Evolutionary conservation across 331 rosid species (phyloP).

Genomic region (Rhamnella rubrinervis): DNA sequence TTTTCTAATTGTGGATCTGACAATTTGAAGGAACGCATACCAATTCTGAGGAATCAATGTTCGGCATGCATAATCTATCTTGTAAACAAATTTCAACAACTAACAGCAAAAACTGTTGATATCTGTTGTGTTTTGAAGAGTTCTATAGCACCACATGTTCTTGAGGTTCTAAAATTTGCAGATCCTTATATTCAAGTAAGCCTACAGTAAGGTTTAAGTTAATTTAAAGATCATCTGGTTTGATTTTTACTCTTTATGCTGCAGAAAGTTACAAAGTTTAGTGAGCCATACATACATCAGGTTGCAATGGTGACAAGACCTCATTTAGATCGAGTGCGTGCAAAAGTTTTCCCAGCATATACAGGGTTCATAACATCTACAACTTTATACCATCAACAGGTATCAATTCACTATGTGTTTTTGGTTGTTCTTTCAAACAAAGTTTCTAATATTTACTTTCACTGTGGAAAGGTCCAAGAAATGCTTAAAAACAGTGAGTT

Average conservation of each 20-base stretch:
- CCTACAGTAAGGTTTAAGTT: neutral
- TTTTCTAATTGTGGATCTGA: neutral
- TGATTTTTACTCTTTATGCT: constrained; percentile 3
- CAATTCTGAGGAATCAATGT: constrained; percentile 31
- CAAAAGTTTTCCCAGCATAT: constrained; percentile 5
- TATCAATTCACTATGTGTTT: constrained; percentile 1
- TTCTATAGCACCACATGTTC: constrained; percentile 20
- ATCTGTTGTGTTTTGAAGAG: constrained; percentile 29
- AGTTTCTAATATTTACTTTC: neutral
- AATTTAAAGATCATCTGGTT: neutral
- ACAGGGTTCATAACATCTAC: constrained; percentile 23
- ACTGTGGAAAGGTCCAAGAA: constrained; percentile 31
- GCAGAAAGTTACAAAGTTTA: constrained; percentile 33
- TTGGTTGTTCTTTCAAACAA: neutral
- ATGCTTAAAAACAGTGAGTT: constrained; percentile 34
- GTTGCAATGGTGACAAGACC: constrained; percentile 20
- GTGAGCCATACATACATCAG: constrained; percentile 23
- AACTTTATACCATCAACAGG: constrained; percentile 40
- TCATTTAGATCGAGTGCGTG: constrained; percentile 18
- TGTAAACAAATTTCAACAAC: constrained; percentile 18
- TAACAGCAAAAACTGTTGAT: constrained; percentile 24
- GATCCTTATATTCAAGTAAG: constrained; percentile 28
- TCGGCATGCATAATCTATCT: constrained; percentile 23
- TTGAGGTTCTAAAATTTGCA: constrained; percentile 23
- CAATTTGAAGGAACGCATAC: constrained; percentile 40